Conservation (phyloP, 2,329 filamentous ascomycete genomes). For the Pseudomassariella vexata region DNA sequence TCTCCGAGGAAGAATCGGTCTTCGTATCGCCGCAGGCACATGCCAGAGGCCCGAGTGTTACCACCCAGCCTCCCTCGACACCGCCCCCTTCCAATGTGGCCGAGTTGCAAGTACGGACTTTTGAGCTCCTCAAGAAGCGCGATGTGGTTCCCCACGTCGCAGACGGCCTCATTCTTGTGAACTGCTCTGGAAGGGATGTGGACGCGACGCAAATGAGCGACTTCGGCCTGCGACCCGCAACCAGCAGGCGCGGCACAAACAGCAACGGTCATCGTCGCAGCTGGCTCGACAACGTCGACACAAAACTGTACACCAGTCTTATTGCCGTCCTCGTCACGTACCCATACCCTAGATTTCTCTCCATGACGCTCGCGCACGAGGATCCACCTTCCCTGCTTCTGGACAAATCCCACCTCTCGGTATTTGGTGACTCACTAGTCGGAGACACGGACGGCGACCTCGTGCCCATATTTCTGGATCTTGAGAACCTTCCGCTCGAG, state of each 20-base stretch:
- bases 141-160: slow-evolving; percentile 70
- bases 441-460: slow-evolving; percentile 67
- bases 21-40: slow-evolving; percentile 56
- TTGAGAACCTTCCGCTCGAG: slow-evolving; percentile 74
- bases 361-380: slow-evolving; percentile 64
- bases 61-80: slow-evolving; percentile 51
- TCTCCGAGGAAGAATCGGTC: slow-evolving; percentile 64
- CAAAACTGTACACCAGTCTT: slow-evolving; percentile 57
- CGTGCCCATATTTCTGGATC: slow-evolving; percentile 83
- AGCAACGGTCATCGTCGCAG: slow-evolving; percentile 21
- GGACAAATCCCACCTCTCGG: slow-evolving; percentile 58
- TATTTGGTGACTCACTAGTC: slow-evolving; percentile 69
- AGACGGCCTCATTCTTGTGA: slow-evolving; percentile 64
- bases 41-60: slow-evolving; percentile 23
- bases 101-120: slow-evolving; percentile 79
- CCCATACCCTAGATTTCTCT: slow-evolving; percentile 68
- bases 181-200: slow-evolving; percentile 65
- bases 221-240: slow-evolving; percentile 24
- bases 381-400: slow-evolving; percentile 70
- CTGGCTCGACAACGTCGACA: slow-evolving; percentile 57
- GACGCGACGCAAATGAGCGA: slow-evolving; percentile 29
- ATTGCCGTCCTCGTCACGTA: slow-evolving; percentile 55
- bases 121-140: slow-evolving; percentile 72
- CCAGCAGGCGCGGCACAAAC: slow-evolving; percentile 29
- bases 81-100: slow-evolving; percentile 72